phyloP scores from a whole-genome alignment of 768 basidiomycete genomes.

The Phylloporus sp. region DNA sequence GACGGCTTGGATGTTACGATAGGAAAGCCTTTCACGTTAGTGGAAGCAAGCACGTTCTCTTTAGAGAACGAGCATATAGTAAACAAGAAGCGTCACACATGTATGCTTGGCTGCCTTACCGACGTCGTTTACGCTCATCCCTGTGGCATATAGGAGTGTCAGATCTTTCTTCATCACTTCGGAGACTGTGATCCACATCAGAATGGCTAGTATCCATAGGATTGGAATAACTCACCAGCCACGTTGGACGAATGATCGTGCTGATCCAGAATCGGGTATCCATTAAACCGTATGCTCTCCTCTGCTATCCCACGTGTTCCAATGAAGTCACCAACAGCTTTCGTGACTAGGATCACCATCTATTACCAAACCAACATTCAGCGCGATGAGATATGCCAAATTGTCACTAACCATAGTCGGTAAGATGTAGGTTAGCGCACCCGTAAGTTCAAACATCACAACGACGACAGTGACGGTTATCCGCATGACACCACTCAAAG shows the following conservation, averaged over 20 bases:
- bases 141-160: slow-evolving; percentile 65
- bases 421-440: slow-evolving; percentile 93
- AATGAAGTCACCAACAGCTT: slow-evolving; percentile 93
- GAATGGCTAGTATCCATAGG: slow-evolving; percentile 1
- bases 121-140: slow-evolving; percentile 73
- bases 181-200: slow-evolving; percentile 52
- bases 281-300: slow-evolving; percentile 95
- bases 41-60: slow-evolving; percentile 72
- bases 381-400: slow-evolving; percentile 2
- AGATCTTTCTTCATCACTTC: slow-evolving; percentile 87
- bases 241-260: slow-evolving; percentile 92
- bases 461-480: slow-evolving; percentile 98
- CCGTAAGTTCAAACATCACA: slow-evolving; percentile 99
- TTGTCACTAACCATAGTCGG: slow-evolving; percentile 82
- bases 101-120: slow-evolving; percentile 47
- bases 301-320: slow-evolving; percentile 95
- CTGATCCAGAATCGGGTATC: slow-evolving; percentile 95
- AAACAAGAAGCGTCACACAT: neutral
- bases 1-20: slow-evolving; percentile 64
- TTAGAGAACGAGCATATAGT: neutral
- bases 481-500: slow-evolving; percentile 93
- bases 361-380: slow-evolving; percentile 32
- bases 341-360: slow-evolving; percentile 96
- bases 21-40: slow-evolving; percentile 88
- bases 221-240: slow-evolving; percentile 54